Evolutionary conservation across 306 rosid species (phyloP).

Genomic region (Sindora glabra): DNA sequence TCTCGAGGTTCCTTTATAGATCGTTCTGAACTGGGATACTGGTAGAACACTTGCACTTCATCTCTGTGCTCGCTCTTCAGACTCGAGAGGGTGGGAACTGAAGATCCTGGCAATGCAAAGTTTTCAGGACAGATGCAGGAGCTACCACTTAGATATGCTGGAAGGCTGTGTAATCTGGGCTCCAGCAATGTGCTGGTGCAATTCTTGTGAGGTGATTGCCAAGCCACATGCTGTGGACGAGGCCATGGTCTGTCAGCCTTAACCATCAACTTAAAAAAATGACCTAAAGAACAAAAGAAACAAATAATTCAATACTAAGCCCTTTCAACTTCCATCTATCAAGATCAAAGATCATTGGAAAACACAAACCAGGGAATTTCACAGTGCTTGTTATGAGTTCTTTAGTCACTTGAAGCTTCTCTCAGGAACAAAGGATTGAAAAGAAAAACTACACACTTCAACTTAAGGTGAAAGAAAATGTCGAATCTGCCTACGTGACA

Average conservation of each 20-base stretch:
- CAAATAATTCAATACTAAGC: not conserved
- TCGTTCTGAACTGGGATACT: slow-evolving; percentile 24
- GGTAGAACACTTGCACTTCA: slow-evolving; percentile 31
- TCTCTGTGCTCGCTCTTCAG: slow-evolving; percentile 29
- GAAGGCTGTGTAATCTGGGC: slow-evolving; percentile 28
- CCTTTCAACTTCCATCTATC: not conserved
- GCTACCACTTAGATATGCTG: slow-evolving; percentile 19
- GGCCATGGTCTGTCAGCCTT: slow-evolving; percentile 34
- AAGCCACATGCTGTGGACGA: slow-evolving; percentile 35
- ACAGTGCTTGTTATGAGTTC: slow-evolving; percentile 21
- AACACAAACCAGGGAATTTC: slow-evolving; percentile 28
- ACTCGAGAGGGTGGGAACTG: slow-evolving; percentile 24
- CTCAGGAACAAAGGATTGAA: slow-evolving; percentile 27
- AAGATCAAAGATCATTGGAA: not conserved
- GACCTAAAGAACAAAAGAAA: slow-evolving; percentile 30
- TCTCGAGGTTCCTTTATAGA: slow-evolving; percentile 16
- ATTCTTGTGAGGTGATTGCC: slow-evolving; percentile 39
- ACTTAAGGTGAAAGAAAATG: slow-evolving; percentile 24
- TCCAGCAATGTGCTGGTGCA: slow-evolving; percentile 21
- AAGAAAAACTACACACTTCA: slow-evolving; percentile 33
- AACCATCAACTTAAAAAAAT: slow-evolving; percentile 47
- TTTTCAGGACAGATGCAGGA: slow-evolving; percentile 24
- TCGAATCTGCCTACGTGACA: slow-evolving; percentile 55
- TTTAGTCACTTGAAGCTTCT: slow-evolving; percentile 36
- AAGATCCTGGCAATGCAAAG: slow-evolving; percentile 29